Evolutionary conservation across 2,329 filamentous ascomycete species (phyloP).

Genomic region (Sphaerostilbella broomeana): DNA sequence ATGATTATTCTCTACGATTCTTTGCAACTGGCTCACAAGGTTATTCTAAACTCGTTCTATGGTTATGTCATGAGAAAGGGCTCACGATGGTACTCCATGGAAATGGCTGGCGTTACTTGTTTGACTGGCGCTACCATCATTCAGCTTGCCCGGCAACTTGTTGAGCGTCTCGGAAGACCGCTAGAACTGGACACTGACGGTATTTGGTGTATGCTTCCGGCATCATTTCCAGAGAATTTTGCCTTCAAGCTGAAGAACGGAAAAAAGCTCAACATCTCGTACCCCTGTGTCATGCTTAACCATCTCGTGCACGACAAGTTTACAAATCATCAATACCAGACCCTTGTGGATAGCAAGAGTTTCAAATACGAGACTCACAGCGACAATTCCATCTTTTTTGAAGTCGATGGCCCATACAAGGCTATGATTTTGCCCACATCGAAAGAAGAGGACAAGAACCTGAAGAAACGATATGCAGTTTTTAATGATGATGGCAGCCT

Average conservation of each 20-base stretch:
- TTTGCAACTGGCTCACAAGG: constrained; percentile 92
- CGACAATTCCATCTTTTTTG: constrained; percentile 99
- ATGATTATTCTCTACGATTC: constrained; percentile 98
- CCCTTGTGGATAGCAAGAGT: constrained; percentile 66
- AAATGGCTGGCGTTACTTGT: constrained; percentile 98
- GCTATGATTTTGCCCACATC: constrained; percentile 97
- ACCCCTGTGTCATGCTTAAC: constrained; percentile 98
- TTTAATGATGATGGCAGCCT: constrained; percentile 97
- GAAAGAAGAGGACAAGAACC: constrained; percentile 97
- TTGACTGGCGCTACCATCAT: constrained; percentile 95
- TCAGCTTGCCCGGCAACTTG: constrained; percentile 86
- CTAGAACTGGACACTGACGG: constrained; percentile 95
- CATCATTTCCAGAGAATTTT: constrained; percentile 94
- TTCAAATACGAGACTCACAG: constrained; percentile 95
- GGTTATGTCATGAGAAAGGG: constrained; percentile 99
- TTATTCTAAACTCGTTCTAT: constrained; percentile 98
- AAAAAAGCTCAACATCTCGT: constrained; percentile 94
- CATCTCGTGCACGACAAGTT: constrained; percentile 91
- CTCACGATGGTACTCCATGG: constrained; percentile 97
- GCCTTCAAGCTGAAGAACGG: constrained; percentile 89
- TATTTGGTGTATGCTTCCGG: constrained; percentile 99
- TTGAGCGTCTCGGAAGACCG: constrained; percentile 87
- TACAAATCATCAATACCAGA: constrained; percentile 97
- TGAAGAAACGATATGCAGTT: constrained; percentile 98
- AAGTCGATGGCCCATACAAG: constrained; percentile 94